phyloP scores from a whole-genome alignment of 2,329 filamentous ascomycete genomes.

The Paracorniculantispora psalliotae region DNA sequence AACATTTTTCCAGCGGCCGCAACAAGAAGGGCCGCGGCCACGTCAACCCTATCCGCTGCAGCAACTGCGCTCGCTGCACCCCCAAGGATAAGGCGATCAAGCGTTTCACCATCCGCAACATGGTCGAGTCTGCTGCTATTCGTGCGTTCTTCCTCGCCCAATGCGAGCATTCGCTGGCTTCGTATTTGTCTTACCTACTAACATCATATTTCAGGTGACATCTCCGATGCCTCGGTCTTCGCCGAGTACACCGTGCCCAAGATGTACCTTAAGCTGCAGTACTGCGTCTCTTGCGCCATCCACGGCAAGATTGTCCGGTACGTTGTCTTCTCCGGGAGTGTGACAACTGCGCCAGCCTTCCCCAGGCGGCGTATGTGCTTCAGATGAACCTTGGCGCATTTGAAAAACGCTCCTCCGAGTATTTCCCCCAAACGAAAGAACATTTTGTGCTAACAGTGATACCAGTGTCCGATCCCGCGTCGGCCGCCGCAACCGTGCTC shows the following conservation, averaged over 20 bases:
- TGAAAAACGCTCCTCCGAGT: slow-evolving; percentile 29
- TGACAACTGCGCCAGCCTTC: slow-evolving; percentile 48
- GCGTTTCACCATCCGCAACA: slow-evolving; percentile 99
- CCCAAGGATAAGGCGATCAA: slow-evolving; percentile 99
- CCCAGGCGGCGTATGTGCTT: slow-evolving; percentile 40
- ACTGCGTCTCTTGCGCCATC: slow-evolving; percentile 99
- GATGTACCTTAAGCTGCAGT: slow-evolving; percentile 99
- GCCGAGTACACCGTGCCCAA: slow-evolving; percentile 99
- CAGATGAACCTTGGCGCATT: slow-evolving; percentile 58
- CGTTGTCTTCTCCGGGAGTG: slow-evolving; percentile 55
- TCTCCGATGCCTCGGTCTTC: slow-evolving; percentile 99
- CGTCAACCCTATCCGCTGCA: slow-evolving; percentile 94
- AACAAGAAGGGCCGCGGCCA: slow-evolving; percentile 99
- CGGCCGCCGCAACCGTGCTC: slow-evolving; percentile 97
- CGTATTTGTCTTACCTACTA: too few species aligned
- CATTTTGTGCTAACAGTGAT: slow-evolving; percentile 35
- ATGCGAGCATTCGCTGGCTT: too few species aligned
- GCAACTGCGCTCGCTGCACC: slow-evolving; percentile 74
- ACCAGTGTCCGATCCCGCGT: slow-evolving; percentile 90
- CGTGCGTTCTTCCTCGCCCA: slow-evolving; percentile 64
- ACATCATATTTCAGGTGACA: slow-evolving; percentile 71
- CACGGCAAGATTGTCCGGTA: slow-evolving; percentile 99
- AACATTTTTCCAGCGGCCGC: slow-evolving; percentile 63
- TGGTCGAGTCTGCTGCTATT: slow-evolving; percentile 99
- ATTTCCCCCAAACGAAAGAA: slow-evolving; percentile 22